phyloP scores from a whole-genome alignment of 495 filamentous ascomycete genomes.

The Neurospora terricola region DNA sequence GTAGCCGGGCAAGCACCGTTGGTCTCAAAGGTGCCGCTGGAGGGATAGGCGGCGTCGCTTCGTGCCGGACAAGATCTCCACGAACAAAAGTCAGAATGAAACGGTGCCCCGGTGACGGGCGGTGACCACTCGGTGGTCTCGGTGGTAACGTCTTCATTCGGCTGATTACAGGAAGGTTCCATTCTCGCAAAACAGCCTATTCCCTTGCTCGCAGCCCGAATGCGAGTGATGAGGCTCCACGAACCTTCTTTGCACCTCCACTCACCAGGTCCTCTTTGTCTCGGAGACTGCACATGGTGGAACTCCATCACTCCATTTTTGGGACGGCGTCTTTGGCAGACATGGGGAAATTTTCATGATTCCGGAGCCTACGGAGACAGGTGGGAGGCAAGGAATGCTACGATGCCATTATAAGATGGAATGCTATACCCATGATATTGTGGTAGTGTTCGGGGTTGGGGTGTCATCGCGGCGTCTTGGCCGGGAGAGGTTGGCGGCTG shows the following conservation, averaged over 20 bases:
- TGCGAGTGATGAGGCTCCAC: not conserved
- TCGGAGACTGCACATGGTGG: not conserved
- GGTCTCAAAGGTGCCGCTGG: conserved; percentile 21
- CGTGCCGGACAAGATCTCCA: not conserved
- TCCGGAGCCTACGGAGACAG: not conserved
- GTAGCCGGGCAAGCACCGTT: conserved; percentile 21
- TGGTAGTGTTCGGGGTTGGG: not conserved
- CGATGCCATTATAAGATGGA: not conserved
- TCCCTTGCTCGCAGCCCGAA: not conserved
- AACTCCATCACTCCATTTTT: not conserved
- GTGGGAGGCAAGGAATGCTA: not conserved
- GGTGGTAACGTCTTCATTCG: not conserved
- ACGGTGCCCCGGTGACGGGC: not conserved
- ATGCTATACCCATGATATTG: not conserved
- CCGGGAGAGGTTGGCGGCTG: not conserved
- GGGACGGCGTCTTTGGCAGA: not conserved
- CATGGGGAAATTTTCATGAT: not conserved
- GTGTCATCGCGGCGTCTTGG: not conserved
- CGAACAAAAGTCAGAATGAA: not conserved
- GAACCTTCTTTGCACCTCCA: not conserved
- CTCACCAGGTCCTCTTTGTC: not conserved
- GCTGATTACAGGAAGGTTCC: not conserved
- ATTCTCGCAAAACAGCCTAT: not conserved
- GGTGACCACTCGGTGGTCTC: not conserved
- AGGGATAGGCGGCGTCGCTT: conserved; percentile 17